Evolutionary conservation across 2,329 filamentous ascomycete genomes (phyloP), one percentile per base, ranked within the genome.

Genomic region (Fusarium torulosum): DNA sequence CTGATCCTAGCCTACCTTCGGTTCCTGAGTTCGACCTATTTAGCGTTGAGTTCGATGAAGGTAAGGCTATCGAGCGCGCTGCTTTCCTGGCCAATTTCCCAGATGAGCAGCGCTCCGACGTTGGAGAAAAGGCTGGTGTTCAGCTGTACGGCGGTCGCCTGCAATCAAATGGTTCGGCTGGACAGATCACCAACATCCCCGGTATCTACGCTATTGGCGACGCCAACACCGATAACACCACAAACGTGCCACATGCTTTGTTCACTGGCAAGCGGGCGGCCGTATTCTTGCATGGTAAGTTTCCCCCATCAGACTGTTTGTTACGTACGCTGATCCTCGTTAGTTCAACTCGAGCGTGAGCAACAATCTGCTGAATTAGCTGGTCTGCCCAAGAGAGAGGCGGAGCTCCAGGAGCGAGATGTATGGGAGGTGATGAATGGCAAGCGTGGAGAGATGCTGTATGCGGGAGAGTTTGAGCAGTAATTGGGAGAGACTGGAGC

Each of bases 221-320:
- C 64, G 83, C 83, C 14, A 90, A 89, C 75, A 83, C 82, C 31
- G 86, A 89, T 53, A 83, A 84, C n/a, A 78, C 80, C 10, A 88
- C 86, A 4, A 90, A 89, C 64, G 83, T 89, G 1, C 86, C 86
- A 0, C 87, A 89, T 63, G 87, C 88, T 0, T 81, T 90, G 70
- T 89, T 80, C 70, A 84, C 79, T 14, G 87, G 86, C 4, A 90
- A 90, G 80, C 75, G 82, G 29, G 79, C 86, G 0, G 86, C 85
- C 7, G 86, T 90, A 1, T 86, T 77, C 47, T 59, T 87, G 6
- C 87, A 90, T 66, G 81, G 86, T 87, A 72, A 79, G 84, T 77
- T 38, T 20, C 8, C 1, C 1, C 15, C 7, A 13, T 25, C 9
- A 8, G 5, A 2, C 2, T 31, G 4, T 13, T 6, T n/a, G 11